These are phyloP conservation scores for Camellia granthamiana DNA, from an alignment of 148 eudicot genomes.

Conservation along the genomic window DNA sequence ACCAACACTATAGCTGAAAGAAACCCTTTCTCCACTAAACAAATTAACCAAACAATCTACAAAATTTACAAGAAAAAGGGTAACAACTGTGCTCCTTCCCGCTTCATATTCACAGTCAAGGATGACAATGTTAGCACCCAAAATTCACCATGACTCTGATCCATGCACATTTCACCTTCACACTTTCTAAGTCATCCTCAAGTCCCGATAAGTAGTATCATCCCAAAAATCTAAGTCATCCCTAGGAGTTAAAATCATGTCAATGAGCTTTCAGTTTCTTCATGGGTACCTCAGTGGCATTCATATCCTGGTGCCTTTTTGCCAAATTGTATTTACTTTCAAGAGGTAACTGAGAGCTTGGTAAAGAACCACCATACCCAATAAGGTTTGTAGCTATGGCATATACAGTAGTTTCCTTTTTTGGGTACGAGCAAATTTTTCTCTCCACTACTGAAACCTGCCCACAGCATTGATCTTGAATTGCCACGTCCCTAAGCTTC, in stretches of 20 bases:
- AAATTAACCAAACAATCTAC: not conserved
- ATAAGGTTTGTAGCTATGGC: conserved; percentile 42
- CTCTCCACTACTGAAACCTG: conserved; percentile 37
- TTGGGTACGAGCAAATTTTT: conserved; percentile 24
- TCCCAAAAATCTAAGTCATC: not conserved
- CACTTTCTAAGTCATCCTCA: not conserved
- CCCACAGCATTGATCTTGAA: conserved; percentile 36
- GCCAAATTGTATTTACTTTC: conserved; percentile 1
- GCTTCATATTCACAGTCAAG: not conserved
- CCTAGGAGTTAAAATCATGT: not conserved
- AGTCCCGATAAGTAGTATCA: not conserved
- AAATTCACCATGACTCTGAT: not conserved
- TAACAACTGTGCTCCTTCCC: not conserved
- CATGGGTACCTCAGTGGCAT: conserved; percentile 5
- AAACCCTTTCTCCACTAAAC: not conserved
- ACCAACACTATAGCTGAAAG: no score
- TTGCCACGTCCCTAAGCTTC: conserved; percentile 38
- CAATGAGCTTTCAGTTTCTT: conserved; percentile 21
- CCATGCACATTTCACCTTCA: not conserved
- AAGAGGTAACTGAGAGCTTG: conserved; percentile 11
- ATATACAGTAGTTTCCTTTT: conserved; percentile 27
- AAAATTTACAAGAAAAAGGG: not conserved
- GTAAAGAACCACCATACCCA: conserved; percentile 13
- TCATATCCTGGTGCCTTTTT: conserved; percentile 13
- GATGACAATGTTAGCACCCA: not conserved